These are phyloP conservation scores for Echria macrotheca DNA, from an alignment of 495 filamentous ascomycete species.

Conservation along the genomic window DNA sequence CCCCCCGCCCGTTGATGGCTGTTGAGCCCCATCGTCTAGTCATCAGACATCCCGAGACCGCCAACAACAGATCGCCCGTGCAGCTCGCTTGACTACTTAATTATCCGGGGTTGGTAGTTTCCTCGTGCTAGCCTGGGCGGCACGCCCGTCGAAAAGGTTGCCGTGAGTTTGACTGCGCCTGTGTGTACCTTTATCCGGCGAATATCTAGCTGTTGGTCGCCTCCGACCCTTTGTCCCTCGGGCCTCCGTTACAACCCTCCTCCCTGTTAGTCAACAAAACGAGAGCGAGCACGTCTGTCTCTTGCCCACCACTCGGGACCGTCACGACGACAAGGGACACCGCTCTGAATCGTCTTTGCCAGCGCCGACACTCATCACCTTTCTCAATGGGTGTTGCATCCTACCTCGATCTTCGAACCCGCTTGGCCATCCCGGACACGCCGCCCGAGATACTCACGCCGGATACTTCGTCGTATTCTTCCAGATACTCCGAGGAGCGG, in stretches of 20 bases:
- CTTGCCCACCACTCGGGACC: conserved; percentile 7
- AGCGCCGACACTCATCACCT: conserved; percentile 18
- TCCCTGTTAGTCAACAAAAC: conserved; percentile 5
- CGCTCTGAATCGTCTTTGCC: no score
- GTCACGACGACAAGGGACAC: conserved; percentile 19
- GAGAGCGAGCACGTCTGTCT: neutral
- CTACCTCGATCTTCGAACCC: conserved; percentile 40
- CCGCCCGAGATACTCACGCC: conserved; percentile 41
- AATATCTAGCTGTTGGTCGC: conserved; percentile 28
- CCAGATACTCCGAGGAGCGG: conserved; percentile 36
- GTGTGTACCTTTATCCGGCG: conserved; percentile 30
- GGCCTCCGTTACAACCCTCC: conserved; percentile 7
- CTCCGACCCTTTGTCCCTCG: conserved; percentile 15
- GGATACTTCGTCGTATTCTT: conserved; percentile 34
- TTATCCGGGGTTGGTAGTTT: conserved; percentile 32
- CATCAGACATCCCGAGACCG: conserved; percentile 12
- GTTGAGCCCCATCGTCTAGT: neutral
- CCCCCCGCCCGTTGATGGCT: neutral
- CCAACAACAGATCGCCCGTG: conserved; percentile 24
- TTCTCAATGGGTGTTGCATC: conserved; percentile 47
- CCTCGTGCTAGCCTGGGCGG: conserved; percentile 21
- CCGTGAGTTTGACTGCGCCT: conserved; percentile 28
- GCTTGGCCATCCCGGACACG: conserved; percentile 37
- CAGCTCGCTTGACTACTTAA: conserved; percentile 27
- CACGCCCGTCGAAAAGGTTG: conserved; percentile 21